Evolutionary conservation across 2,329 filamentous ascomycete species (phyloP), one percentile per base, ranked within the genome.

Genomic region (Scolecobasidium constrictum): DNA sequence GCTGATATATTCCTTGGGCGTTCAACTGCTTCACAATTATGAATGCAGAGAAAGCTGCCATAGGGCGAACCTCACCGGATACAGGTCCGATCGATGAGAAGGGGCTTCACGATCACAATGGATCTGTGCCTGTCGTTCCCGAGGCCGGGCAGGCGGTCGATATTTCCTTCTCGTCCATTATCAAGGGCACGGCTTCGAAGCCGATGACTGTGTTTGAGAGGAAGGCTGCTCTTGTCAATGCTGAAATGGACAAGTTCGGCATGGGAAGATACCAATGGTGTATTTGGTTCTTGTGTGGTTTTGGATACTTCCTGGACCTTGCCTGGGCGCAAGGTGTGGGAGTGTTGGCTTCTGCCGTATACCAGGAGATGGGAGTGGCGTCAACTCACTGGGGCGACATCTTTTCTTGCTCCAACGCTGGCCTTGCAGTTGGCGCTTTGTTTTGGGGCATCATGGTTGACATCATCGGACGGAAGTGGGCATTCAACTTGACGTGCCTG

Each of bases 401-500:
- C n/a, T 71, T 65, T 6, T 68, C 68, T 0, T 66, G 69, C 4
- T 75, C 76, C 52, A 72, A 66, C 5, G 62, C 70, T 3, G 73
- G 73, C 0, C 56, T 77, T 16, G 73, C 72, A 2, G 68, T 66
- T 6, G 73, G 73, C 13, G 18, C 36, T 17, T 35, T 41, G 12
- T 5, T 73, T 46, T 87, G 83, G 84, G 84, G 84, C 0, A 82
- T 88, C 46, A 81, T 81, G 0, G 86, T 81, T 53, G 84, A 88
- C 56, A 65, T 88, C 15, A 86, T 87, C 46, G 40, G 40, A 15
- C 74, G 84, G 13, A 72, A 74, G 53, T 78, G 76, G 71, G 84
- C 81, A 0, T 92, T 90, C 60, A 90, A 88, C 52, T 56, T 86
- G 19, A 88, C 84, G 0, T 74, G 88, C 3, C 78, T 81, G 3